Base-by-base conservation (phyloP, 139 green algal species). In the Yamagishiella unicocca region DNA sequence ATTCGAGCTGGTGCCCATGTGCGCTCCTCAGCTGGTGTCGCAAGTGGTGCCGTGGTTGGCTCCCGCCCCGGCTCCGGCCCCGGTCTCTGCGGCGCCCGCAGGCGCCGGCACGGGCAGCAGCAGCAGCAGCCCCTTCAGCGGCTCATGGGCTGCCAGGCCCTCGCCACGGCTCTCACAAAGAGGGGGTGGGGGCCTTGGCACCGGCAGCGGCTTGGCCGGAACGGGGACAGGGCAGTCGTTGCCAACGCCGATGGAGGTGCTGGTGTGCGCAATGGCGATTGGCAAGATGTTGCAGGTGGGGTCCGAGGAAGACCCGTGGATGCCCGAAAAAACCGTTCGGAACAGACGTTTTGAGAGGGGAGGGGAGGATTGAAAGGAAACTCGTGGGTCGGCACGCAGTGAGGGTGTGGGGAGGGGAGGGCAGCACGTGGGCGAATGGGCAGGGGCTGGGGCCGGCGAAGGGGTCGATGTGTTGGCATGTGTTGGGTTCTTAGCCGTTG, bases 241-340 rank as follows among this genome's bases (percentile, higher is more conserved):
- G 46, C 75, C 75, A 33, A 1, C 75, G 3, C 75, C 75, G 3
- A 70, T 82, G 75, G 75, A 68, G 46, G 75, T 9, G 50, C 50
- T 82, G 31, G 45, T 82, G 75, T 46, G 50, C 35, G 75, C 12
- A 4, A 35, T 31, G 21, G 75, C n/a, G 50, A n/a, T 19, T 6
- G 35, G 75, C 33, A 82, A 82, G 75, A 12, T 82, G 24, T 33
- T 82, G 75, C 75, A 82, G 75, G 75, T 68, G 75, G 4, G 75
- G 27, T 14, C 27, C 35, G 61, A n/a, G n/a, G n/a, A n/a, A n/a
- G n/a, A n/a, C n/a, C n/a, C n/a, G n/a, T n/a, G n/a, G n/a, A n/a
- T n/a, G n/a, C n/a, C n/a, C n/a, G n/a, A n/a, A n/a, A n/a, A n/a
- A n/a, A n/a, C n/a, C n/a, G n/a, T n/a, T n/a, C n/a, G n/a, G n/a